These are phyloP conservation scores for Diaporthe velutina DNA, from an alignment of 2,329 filamentous ascomycete species.

Conservation along the genomic window DNA sequence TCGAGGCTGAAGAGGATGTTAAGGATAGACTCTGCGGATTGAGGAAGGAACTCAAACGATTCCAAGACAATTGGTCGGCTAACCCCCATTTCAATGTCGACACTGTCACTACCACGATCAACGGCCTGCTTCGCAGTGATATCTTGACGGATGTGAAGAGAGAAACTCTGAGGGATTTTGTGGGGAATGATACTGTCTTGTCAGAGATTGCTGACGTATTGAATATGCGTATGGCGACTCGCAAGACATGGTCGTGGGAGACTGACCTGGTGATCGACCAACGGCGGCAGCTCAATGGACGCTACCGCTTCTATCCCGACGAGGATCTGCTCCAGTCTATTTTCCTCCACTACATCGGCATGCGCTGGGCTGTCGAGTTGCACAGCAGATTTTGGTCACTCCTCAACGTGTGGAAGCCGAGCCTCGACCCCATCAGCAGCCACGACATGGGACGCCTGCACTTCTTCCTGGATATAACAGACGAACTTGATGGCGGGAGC, in stretches of 20 bases:
- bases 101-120: slow-evolving; percentile 59
- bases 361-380: slow-evolving; percentile 51
- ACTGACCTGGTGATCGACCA: slow-evolving; percentile 50
- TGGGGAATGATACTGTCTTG: slow-evolving; percentile 50
- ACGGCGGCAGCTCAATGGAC: slow-evolving; percentile 58
- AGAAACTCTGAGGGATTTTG: slow-evolving; percentile 48
- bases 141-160: slow-evolving; percentile 58
- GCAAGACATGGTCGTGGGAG: slow-evolving; percentile 56
- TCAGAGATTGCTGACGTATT: slow-evolving; percentile 59
- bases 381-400: slow-evolving; percentile 43
- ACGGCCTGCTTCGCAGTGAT: slow-evolving; percentile 62
- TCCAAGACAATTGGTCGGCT: slow-evolving; percentile 46
- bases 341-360: slow-evolving; percentile 56
- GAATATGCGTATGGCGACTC: slow-evolving; percentile 56
- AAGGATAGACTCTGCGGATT: slow-evolving; percentile 58
- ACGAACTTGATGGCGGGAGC: slow-evolving; percentile 13
- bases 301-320: slow-evolving; percentile 69
- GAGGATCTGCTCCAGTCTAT: slow-evolving; percentile 61
- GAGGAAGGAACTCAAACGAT: slow-evolving; percentile 52
- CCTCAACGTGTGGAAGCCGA: slow-evolving; percentile 49
- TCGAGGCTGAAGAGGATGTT: slow-evolving; percentile 53
- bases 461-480: slow-evolving; percentile 54
- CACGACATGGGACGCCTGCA: slow-evolving; percentile 56
- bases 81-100: slow-evolving; percentile 54
- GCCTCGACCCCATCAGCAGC: slow-evolving; percentile 43